These are phyloP conservation scores for Drechslerella stenobrocha DNA, from an alignment of 2,329 filamentous ascomycete genomes.

Conservation along the genomic window DNA sequence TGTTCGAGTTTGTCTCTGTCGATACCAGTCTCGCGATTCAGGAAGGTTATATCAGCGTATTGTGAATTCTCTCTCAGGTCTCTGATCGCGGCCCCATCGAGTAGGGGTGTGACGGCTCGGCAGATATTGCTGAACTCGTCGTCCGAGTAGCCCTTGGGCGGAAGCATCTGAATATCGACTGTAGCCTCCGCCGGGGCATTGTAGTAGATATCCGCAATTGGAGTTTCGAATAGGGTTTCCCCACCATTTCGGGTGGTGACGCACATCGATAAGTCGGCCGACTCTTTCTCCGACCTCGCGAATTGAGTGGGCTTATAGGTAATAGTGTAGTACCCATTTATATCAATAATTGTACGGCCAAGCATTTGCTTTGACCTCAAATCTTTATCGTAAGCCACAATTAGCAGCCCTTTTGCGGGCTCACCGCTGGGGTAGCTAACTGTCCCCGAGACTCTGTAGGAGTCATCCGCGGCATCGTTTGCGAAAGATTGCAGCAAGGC, in stretches of 20 bases:
- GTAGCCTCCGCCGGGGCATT: constrained; percentile 7
- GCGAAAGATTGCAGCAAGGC: neutral
- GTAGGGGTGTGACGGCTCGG: neutral
- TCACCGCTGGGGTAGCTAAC: constrained; percentile 2
- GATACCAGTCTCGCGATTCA: neutral
- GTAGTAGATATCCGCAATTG: neutral
- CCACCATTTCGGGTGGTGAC: neutral
- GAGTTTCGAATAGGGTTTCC: neutral
- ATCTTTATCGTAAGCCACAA: constrained; percentile 5
- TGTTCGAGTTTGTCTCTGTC: neutral
- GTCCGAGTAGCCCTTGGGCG: constrained; percentile 4
- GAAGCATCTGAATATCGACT: neutral
- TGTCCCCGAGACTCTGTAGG: neutral
- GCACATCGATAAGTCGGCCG: neutral
- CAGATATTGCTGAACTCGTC: constrained; percentile 6
- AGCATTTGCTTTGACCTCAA: constrained; percentile 5
- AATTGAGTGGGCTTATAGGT: neutral
- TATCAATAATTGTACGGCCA: neutral
- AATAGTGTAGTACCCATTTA: neutral
- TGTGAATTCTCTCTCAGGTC: neutral
- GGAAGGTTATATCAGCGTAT: neutral
- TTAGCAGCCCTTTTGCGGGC: neutral
- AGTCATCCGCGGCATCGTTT: neutral
- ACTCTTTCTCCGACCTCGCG: constrained; percentile 3
- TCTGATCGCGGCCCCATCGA: constrained; percentile 1